Conservation (phyloP, 192 early-diverging fungal species). For the Coemansia javaensis region DNA sequence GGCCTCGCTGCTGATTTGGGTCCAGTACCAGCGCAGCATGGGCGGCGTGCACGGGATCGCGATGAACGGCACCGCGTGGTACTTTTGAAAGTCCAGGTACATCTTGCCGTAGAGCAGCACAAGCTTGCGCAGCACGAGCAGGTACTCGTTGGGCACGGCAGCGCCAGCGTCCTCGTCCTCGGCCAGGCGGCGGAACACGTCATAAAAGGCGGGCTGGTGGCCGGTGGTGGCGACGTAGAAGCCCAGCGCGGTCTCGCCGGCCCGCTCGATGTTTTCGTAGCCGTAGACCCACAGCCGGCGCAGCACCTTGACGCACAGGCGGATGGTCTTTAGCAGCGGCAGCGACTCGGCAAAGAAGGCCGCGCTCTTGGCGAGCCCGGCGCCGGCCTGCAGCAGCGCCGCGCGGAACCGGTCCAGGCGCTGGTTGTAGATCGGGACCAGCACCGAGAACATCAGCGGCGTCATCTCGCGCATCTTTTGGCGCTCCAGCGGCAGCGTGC, state of each 20-base stretch:
- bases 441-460: conserved; percentile 65
- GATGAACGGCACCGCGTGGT: conserved; percentile 63
- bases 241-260: conserved; percentile 7
- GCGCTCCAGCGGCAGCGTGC: conserved; percentile 60
- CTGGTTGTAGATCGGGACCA: conserved; percentile 62
- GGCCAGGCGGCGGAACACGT: conserved; percentile 13
- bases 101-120: conserved; percentile 70
- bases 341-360: conserved; percentile 27
- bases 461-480: conserved; percentile 57
- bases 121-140: conserved; percentile 45
- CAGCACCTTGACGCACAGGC: conserved; percentile 67
- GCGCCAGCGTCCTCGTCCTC: conserved; percentile 3
- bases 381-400: conserved; percentile 6
- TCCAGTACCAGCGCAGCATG: conserved; percentile 75
- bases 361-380: background rate
- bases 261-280: conserved; percentile 48
- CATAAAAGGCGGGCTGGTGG: conserved; percentile 40
- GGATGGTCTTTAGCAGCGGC: conserved; percentile 55
- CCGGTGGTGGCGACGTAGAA: conserved; percentile 25
- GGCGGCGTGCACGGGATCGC: conserved; percentile 55
- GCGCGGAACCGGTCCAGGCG: conserved; percentile 56
- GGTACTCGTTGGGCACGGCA: conserved; percentile 2
- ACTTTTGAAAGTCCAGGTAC: conserved; percentile 67
- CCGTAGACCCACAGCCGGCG: conserved; percentile 78
- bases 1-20: conserved; percentile 37